Percentiles rank a stretch among this genome's conserved stretches.
Conservation (phyloP, 2,329 filamentous ascomycete species). For the Fusarium pseudoanthophilum region DNA sequence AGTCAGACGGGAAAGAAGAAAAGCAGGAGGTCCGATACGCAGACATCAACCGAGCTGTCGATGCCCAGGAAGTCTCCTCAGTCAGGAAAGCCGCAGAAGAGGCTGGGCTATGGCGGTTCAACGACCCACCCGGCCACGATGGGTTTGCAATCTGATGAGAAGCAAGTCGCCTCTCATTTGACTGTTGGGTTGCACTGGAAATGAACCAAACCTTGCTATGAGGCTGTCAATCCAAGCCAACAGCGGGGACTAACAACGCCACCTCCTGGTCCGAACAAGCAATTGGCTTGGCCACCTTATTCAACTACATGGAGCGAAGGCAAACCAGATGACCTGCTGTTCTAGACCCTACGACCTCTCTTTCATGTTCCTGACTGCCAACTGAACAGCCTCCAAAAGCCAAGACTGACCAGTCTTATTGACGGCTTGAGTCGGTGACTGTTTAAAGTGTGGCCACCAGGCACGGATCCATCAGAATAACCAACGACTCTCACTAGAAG, state of each 20-base stretch:
- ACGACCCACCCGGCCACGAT: slow-evolving; percentile 67
- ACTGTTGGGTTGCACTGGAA: slow-evolving; percentile 3
- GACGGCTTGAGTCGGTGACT: slow-evolving; percentile 9
- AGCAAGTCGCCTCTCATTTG: slow-evolving; percentile 14
- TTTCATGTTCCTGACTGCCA: slow-evolving; percentile 13
- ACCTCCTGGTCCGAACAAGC: slow-evolving; percentile 21
- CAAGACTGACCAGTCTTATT: slow-evolving; percentile 18
- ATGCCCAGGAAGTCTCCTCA: slow-evolving; percentile 69
- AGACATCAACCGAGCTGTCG: slow-evolving; percentile 77
- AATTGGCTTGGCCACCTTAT: slow-evolving; percentile 21
- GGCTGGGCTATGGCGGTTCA: slow-evolving; percentile 82
- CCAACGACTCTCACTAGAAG: slow-evolving; percentile 21
- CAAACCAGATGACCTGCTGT: slow-evolving; percentile 10
- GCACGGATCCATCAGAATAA: slow-evolving; percentile 28
- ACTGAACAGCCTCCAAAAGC: slow-evolving; percentile 25
- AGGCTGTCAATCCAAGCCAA: slow-evolving; percentile 29
- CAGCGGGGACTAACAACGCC: slow-evolving; percentile 25
- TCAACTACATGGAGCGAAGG: slow-evolving; percentile 1
- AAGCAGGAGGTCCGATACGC: slow-evolving; percentile 69
- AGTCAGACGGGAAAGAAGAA: slow-evolving; percentile 53
- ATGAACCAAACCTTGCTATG: slow-evolving; percentile 9
- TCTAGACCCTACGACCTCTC: slow-evolving; percentile 14
- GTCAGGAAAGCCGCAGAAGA: slow-evolving; percentile 75
- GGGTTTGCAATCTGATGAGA: slow-evolving; percentile 60
- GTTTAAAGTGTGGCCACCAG: slow-evolving; percentile 23